Conservation (phyloP, 2,329 filamentous ascomycete species). For the Aspergillus melleus region DNA sequence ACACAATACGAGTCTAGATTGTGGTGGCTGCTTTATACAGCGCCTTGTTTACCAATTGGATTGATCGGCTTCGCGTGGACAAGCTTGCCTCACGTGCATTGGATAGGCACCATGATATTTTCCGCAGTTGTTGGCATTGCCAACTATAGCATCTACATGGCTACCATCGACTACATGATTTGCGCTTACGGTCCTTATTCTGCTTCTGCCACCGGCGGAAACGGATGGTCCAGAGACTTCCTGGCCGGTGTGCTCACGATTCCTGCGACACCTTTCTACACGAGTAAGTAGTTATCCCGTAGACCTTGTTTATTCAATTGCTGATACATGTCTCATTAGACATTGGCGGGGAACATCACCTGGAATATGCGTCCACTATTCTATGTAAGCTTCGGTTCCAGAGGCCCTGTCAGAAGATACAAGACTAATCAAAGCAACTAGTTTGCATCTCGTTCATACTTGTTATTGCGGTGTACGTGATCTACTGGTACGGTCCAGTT, state of each 20-base stretch:
- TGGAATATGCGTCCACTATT: constrained; percentile 64
- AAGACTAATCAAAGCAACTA: constrained; percentile 4
- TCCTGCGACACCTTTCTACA: constrained; percentile 55
- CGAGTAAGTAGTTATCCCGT: constrained; percentile 32
- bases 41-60: constrained; percentile 60
- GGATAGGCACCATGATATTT: constrained; percentile 64
- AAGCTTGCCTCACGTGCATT: constrained; percentile 56
- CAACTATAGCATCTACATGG: constrained; percentile 65
- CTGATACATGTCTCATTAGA: constrained; percentile 33
- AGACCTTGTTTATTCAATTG: not conserved
- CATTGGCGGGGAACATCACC: constrained; percentile 55
- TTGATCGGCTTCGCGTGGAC: constrained; percentile 65
- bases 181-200: constrained; percentile 67
- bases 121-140: constrained; percentile 62
- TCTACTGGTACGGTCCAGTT: constrained; percentile 64
- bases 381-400: constrained; percentile 45
- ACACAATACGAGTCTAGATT: constrained; percentile 68
- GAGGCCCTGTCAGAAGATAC: not conserved
- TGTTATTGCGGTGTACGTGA: constrained; percentile 63
- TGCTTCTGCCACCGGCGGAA: constrained; percentile 66
- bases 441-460: constrained; percentile 61
- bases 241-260: constrained; percentile 64
- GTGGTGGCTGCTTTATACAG: constrained; percentile 61
- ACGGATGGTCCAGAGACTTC: constrained; percentile 66
- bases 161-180: constrained; percentile 68